Evolutionary conservation across 148 eudicot species (phyloP), one percentile per base, ranked within the genome.

Genomic region (Chenopodium formosanum): DNA sequence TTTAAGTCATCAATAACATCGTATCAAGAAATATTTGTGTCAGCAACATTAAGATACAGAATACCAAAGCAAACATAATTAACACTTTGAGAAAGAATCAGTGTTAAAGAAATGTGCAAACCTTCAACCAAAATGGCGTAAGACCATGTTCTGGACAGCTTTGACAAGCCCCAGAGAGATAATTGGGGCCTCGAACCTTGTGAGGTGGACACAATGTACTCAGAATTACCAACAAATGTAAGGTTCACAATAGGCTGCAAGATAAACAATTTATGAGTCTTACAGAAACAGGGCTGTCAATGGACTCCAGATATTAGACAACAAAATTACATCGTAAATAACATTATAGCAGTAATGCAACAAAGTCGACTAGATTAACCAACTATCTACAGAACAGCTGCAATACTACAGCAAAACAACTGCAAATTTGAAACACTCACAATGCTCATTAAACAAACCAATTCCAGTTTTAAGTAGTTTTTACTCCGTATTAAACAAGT

Each of bases 91-190:
- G 14, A 37, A 44, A 46, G 76, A 13, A 73, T 48, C 76, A 73
- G 6, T 62, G 66, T 44, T 40, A 29, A 72, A 64, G 23, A 63
- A 77, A 63, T 16, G 40, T 83, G 16, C 90, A 76, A 82, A 96
- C 99, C 99, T 90, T 96, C 93, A 62, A 80, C 83, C n/a, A 82
- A 86, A 80, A 96, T 86, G 83, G 83, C 88, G 87, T 94, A 94
- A 20, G 99, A 91, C 99, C 99, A 96, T 44, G 86, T 63, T 63
- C 77, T 71, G 58, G 87, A 82, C 71, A 90, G 85, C 84, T 86
- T 89, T 74, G 97, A 88, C 92, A 91, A 84, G 74, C 89, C 86
- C 98, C 98, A 96, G 32, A 96, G 82, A 65, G 91, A 87, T 34
- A 94, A 53, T 79, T 89, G 90, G 44, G 97, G 89, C 80, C 34